Evolutionary conservation across 192 early-diverging fungal species (phyloP).

Genomic region (Coemansia guatemalensis): DNA sequence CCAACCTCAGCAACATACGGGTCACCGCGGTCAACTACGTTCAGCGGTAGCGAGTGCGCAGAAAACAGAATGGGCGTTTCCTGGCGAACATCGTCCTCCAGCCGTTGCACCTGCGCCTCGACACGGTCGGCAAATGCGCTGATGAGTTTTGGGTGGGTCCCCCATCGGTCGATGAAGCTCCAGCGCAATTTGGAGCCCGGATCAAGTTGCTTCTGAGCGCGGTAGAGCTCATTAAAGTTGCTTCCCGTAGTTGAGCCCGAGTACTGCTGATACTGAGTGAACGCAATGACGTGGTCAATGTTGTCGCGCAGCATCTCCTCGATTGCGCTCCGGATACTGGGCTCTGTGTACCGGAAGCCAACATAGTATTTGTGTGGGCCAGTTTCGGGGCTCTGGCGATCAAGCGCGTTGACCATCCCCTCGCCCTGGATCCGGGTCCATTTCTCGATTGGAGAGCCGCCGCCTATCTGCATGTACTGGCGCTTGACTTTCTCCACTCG

Average conservation of each 20-base stretch:
- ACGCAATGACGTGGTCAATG: constrained; percentile 81
- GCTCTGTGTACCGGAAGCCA: constrained; percentile 88
- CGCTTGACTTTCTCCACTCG: constrained; percentile 83
- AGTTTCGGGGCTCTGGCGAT: constrained; percentile 70
- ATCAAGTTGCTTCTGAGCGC: constrained; percentile 60
- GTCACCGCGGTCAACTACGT: constrained; percentile 89
- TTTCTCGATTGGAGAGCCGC: constrained; percentile 86
- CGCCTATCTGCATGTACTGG: constrained; percentile 92
- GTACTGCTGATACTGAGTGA: constrained; percentile 95
- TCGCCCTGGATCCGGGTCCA: constrained; percentile 90
- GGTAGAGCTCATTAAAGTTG: constrained; percentile 86
- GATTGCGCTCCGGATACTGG: constrained; percentile 75
- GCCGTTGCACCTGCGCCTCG: constrained; percentile 53
- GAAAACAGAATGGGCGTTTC: constrained; percentile 88
- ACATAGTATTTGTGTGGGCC: constrained; percentile 90
- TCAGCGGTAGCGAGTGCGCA: constrained; percentile 94
- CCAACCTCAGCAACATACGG: constrained; percentile 85
- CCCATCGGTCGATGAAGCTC: constrained; percentile 97
- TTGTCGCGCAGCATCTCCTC: constrained; percentile 77
- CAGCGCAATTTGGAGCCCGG: constrained; percentile 70
- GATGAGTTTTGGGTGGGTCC: constrained; percentile 81
- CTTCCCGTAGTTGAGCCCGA: constrained; percentile 94
- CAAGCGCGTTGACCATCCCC: constrained; percentile 72
- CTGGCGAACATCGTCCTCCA: constrained; percentile 69
- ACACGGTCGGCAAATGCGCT: constrained; percentile 83